Evolutionary conservation across 164 flowering plant genomes (phyloP).

Genomic region (Vitis cinerea): DNA sequence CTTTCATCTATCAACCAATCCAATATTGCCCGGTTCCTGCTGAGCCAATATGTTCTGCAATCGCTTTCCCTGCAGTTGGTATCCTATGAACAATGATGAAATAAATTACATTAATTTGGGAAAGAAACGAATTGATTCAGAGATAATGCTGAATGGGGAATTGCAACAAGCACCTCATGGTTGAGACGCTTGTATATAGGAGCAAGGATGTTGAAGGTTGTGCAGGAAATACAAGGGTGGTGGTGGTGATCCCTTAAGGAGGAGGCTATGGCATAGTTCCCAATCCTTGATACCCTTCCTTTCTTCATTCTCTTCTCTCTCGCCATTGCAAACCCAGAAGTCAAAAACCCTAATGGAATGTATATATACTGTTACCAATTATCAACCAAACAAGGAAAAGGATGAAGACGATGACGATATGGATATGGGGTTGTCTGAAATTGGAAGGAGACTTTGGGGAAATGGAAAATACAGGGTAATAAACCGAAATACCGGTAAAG

Average conservation of each 20-base stretch:
- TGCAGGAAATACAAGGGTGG: conserved; percentile 77
- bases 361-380: background rate
- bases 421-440: too few relatives aligned
- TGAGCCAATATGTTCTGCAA: conserved; percentile 62
- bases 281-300: conserved; percentile 55
- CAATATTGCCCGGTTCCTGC: conserved; percentile 74
- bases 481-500: too few relatives aligned
- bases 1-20: conserved; percentile 74
- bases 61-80: conserved; percentile 76
- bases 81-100: conserved; percentile 36
- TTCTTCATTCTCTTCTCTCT: conserved; percentile 29
- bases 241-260: conserved; percentile 39
- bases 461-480: too few relatives aligned
- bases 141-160: background rate
- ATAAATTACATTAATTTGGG: background rate
- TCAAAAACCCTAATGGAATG: too few relatives aligned
- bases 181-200: conserved; percentile 90
- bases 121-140: background rate
- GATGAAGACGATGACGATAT: too few relatives aligned
- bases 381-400: too few relatives aligned
- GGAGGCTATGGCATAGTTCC: conserved; percentile 60
- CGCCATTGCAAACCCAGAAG: too few relatives aligned
- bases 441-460: too few relatives aligned
- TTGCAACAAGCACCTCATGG: conserved; percentile 37
- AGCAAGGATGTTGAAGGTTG: conserved; percentile 94